Base-by-base conservation (phyloP, 805 yeast genomes). In the Yamadazyma takamatsuzukensis region DNA sequence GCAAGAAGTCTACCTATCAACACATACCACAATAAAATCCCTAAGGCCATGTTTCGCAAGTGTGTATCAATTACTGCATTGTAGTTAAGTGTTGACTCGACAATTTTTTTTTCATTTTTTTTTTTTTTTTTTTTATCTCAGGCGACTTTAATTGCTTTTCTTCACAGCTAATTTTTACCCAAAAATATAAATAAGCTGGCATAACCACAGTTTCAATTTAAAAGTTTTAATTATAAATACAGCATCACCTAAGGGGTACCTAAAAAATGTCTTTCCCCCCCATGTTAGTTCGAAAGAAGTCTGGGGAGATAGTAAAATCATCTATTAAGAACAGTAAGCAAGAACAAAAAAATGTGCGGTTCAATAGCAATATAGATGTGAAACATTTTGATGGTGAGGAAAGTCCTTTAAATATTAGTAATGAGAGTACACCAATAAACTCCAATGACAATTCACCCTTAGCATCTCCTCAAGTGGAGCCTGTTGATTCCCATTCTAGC, bases 301-400 rank as follows among this genome's bases (percentile, higher is more conserved):
- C 88, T 1, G 96, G 95, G 9, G 95, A 87, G 51, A 61, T 83
- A 26, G 85, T 86, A 32, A 84, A 84, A 51, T 78, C 89, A 5
- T 80, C 87, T 11, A 65, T 86, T 34, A 82, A 80, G 50, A 33
- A 13, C 26, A 9, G 7, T 9, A 10, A 9, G 8, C 8, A 16
- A 7, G 10, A 16, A 27, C 15, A 17, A 9, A 37, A 37, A 18
- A 32, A 32, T 27, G 41, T 37, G 11, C 30, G 28, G 11, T 37
- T 37, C 30, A 33, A 37, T 24, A 25, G 18, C 11, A 13, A 25
- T 17, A 21, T 33, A n/a, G 76, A 76, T 25, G 71, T 82, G 35
- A 80, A 80, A 53, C 73, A 74, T 47, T 81, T 82, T 49, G 76
- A 77, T 45, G 78, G 78, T 26, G 53, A 58, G 2, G 37, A 37